phyloP scores from a whole-genome alignment of 441 rosid species.

The Populus tomentosa region DNA sequence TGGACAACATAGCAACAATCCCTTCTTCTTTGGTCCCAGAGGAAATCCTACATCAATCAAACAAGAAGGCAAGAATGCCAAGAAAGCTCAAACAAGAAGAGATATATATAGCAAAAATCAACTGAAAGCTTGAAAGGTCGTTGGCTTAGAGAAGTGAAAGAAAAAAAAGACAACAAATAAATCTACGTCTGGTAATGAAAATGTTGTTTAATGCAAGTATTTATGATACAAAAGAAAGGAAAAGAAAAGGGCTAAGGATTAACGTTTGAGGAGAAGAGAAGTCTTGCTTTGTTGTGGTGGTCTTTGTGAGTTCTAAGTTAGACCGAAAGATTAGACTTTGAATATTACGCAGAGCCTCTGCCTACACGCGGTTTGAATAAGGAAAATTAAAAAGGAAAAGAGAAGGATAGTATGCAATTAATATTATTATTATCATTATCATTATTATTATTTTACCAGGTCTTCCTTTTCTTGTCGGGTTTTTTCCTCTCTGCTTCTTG shows the following conservation, averaged over 20 bases:
- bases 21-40: slow-evolving; percentile 18
- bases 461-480: not conserved
- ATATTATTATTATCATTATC: too few relatives aligned
- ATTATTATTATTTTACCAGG: not conserved
- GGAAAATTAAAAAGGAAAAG: not conserved
- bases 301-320: not conserved
- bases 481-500: not conserved
- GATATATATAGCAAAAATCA: not conserved
- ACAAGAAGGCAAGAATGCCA: not conserved
- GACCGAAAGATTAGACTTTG: not conserved
- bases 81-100: not conserved
- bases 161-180: too few relatives aligned
- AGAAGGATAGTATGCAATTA: not conserved
- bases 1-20: slow-evolving; percentile 43
- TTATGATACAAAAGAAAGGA: not conserved
- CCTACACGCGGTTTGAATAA: not conserved
- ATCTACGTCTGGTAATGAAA: not conserved
- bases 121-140: not conserved
- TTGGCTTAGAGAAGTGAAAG: not conserved
- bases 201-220: not conserved
- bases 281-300: not conserved
- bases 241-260: not conserved
- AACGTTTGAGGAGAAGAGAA: not conserved
- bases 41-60: slow-evolving; percentile 14
- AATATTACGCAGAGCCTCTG: not conserved